These are phyloP conservation scores for Kondoa malvinella DNA, from an alignment of 768 basidiomycete genomes.

Conservation along the genomic window DNA sequence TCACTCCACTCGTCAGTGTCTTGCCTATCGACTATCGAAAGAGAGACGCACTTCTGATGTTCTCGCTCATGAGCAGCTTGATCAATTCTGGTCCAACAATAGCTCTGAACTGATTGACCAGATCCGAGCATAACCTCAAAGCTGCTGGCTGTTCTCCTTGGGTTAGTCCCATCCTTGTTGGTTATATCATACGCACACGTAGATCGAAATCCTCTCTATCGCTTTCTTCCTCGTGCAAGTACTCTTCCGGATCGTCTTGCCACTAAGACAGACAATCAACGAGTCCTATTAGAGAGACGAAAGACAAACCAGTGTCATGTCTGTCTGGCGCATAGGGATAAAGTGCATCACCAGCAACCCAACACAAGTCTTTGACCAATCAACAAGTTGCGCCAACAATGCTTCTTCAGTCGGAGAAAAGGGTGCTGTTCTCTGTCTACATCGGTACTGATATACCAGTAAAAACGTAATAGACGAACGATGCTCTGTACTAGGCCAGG, in stretches of 20 bases:
- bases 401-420: background rate
- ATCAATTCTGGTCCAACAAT: constrained; percentile 52
- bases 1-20: constrained; percentile 18
- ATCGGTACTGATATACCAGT: background rate
- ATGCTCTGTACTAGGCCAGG: constrained; percentile 39
- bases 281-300: too few relatives aligned
- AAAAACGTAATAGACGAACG: background rate
- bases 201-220: constrained; percentile 90
- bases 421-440: background rate
- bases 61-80: constrained; percentile 37
- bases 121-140: constrained; percentile 72
- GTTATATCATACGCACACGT: constrained; percentile 59
- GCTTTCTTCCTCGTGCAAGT: constrained; percentile 69
- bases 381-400: background rate
- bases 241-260: constrained; percentile 82
- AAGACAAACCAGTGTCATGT: too few relatives aligned
- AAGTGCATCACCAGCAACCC: constrained; percentile 62
- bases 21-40: background rate
- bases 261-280: too few relatives aligned
- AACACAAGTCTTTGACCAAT: constrained; percentile 36
- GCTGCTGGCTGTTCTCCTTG: constrained; percentile 68
- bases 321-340: constrained; percentile 62
- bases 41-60: background rate
- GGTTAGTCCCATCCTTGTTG: too few relatives aligned
- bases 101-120: constrained; percentile 52